Evolutionary conservation across 257 asterid genomes (phyloP).

Genomic region (Nicotiana tomentosiformis): DNA sequence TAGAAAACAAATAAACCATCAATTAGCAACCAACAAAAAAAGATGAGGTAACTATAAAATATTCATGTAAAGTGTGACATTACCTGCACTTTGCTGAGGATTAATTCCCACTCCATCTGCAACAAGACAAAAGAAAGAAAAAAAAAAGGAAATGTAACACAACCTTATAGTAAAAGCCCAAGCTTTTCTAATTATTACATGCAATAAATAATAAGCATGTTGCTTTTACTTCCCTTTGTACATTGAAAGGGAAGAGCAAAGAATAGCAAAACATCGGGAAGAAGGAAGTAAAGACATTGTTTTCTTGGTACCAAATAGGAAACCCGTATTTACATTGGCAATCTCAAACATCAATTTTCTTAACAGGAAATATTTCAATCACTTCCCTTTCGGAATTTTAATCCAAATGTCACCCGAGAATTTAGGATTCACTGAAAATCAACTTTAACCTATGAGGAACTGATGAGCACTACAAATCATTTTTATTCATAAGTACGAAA

Average conservation of each 20-base stretch:
- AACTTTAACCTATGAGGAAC: background rate
- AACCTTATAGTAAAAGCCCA: background rate
- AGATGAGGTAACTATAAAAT: background rate
- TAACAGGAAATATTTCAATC: background rate
- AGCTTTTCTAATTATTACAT: background rate
- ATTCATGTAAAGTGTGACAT: slow-evolving; percentile 5
- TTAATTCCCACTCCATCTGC: slow-evolving; percentile 97
- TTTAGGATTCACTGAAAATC: background rate
- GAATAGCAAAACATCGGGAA: background rate
- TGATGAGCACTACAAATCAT: background rate
- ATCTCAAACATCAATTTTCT: background rate
- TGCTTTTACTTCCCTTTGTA: background rate
- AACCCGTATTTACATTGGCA: background rate
- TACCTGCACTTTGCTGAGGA: slow-evolving; percentile 99
- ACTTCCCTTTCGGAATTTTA: background rate
- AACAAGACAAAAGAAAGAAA: background rate
- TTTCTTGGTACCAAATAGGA: background rate
- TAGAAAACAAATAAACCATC: background rate
- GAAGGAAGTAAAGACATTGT: too few relatives aligned
- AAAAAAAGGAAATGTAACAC: background rate
- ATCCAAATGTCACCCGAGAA: background rate
- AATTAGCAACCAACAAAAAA: background rate
- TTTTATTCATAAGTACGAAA: background rate
- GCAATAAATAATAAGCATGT: background rate
- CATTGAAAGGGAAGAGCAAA: background rate